phyloP scores from a whole-genome alignment of 2,329 filamentous ascomycete species.

The Botrytis tulipae region DNA sequence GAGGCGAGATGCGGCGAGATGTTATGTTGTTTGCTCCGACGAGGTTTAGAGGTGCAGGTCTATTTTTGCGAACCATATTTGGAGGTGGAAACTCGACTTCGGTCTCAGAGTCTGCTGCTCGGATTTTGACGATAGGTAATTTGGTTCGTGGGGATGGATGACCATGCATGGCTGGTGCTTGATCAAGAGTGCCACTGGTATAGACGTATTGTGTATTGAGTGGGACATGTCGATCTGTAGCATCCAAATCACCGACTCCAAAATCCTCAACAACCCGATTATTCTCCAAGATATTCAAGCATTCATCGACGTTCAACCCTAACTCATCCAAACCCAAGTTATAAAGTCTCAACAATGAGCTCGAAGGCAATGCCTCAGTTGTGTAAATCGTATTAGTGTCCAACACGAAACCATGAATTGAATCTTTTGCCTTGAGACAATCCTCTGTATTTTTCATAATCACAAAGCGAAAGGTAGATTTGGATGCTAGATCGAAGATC shows the following conservation, averaged over 20 bases:
- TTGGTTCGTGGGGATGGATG: slow-evolving; percentile 14
- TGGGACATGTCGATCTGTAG: not conserved
- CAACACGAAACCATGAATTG: slow-evolving; percentile 23
- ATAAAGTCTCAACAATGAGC: not conserved
- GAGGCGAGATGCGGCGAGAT: not conserved
- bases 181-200: not conserved
- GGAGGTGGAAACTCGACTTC: not conserved
- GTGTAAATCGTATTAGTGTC: not conserved
- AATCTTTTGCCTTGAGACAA: slow-evolving; percentile 21
- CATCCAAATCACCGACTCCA: not conserved
- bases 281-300: not conserved
- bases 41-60: slow-evolving; percentile 13
- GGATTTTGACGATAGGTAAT: not conserved
- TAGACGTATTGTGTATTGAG: not conserved
- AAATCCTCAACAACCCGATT: not conserved
- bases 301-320: too few relatives aligned
- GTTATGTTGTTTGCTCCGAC: not conserved
- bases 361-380: slow-evolving; percentile 17
- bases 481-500: slow-evolving; percentile 26
- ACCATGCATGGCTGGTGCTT: not conserved
- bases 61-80: slow-evolving; percentile 1
- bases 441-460: slow-evolving; percentile 29
- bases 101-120: not conserved
- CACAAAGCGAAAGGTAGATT: slow-evolving; percentile 32
- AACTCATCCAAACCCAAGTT: not conserved